Evolutionary conservation across 202 grass and related monocot species (phyloP), one percentile per base, ranked within the genome.

Genomic region (Musa balbisiana): DNA sequence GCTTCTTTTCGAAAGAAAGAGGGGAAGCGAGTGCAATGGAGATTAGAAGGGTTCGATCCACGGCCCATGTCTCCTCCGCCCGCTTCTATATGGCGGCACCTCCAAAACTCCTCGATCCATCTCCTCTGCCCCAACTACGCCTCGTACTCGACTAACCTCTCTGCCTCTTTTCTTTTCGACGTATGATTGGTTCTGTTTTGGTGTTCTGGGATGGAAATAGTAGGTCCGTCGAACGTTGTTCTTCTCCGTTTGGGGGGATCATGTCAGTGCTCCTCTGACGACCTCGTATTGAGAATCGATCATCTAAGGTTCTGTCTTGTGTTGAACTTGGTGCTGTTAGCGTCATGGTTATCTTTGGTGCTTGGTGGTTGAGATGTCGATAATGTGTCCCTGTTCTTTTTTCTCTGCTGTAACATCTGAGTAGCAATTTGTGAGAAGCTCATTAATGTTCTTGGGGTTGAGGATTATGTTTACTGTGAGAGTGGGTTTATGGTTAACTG

Each of bases 201-300:
- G 55, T 58, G 11, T 14, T 58, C 17, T 2, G 2, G 0, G 11
- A 14, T 12, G 55, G 17, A 6, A 43, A 43, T 6, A 58, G 5
- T 58, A 14, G 14, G 11, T 58, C 16, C 6, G 10, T 63, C 74
- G 56, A 64, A 64, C 25, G 14, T 76, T 20, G 74, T 76, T 33
- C 55, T 64, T 17, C 15, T 76, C 43, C 33, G 43, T 10, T 76
- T 43, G 13, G 0, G 74, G 25, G 11, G 74, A 64, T 21, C 21
- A 62, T 26, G 62, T 64, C 9, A 51, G 64, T 8, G 33, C 55
- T 49, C 15, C 74, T 5, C 16, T 92, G 79, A 96, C 92, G 6
- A 89, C 92, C 6, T 78, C 76, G 5, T 96, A 87, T 87, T 92
- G 92, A 43, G 33, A 5, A 43, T n/a, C 87, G 83, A 10, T 87